A percentile compares a stretch with the other conserved stretches of the same genome.
These are phyloP conservation scores for Coffea canephora DNA, from an alignment of 257 asterid genomes.

Conservation along the genomic window DNA sequence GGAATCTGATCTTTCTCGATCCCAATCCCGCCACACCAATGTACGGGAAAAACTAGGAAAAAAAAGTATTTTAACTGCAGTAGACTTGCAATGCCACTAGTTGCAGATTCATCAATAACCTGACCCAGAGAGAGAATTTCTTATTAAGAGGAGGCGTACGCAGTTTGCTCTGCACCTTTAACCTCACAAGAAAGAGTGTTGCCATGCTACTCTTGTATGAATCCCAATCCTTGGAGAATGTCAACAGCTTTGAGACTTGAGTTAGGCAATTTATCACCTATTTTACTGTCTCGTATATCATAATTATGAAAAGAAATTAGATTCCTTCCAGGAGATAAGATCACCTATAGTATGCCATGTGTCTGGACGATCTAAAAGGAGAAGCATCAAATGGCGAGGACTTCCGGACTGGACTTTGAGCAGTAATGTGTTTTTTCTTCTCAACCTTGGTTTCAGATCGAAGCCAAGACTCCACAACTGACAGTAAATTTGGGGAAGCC, in stretches of 20 bases:
- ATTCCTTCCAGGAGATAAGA: neutral
- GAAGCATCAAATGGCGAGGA: constrained; percentile 69
- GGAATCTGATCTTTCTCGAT: neutral
- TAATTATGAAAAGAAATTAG: neutral
- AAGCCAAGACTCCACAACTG: constrained; percentile 89
- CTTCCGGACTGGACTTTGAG: constrained; percentile 34
- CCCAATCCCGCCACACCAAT: neutral
- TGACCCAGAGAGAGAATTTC: neutral
- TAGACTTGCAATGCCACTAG: neutral
- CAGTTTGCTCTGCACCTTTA: neutral
- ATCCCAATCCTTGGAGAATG: too few relatives aligned
- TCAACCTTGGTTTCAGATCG: constrained; percentile 70
- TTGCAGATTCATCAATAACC: neutral
- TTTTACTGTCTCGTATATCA: neutral
- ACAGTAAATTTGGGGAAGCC: constrained; percentile 56
- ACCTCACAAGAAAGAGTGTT: neutral
- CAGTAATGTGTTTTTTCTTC: constrained; percentile 51
- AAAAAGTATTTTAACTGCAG: neutral
- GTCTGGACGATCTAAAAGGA: constrained; percentile 81
- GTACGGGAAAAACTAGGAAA: neutral
- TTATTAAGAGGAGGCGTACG: too few relatives aligned
- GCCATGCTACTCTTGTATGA: neutral
- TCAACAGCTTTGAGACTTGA: neutral
- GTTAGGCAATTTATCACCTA: neutral
- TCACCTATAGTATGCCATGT: constrained; percentile 88